Percentiles rank a stretch among this genome's conserved stretches.
phyloP scores from a whole-genome alignment of 2,329 filamentous ascomycete genomes.

The Phialophora tarda region DNA sequence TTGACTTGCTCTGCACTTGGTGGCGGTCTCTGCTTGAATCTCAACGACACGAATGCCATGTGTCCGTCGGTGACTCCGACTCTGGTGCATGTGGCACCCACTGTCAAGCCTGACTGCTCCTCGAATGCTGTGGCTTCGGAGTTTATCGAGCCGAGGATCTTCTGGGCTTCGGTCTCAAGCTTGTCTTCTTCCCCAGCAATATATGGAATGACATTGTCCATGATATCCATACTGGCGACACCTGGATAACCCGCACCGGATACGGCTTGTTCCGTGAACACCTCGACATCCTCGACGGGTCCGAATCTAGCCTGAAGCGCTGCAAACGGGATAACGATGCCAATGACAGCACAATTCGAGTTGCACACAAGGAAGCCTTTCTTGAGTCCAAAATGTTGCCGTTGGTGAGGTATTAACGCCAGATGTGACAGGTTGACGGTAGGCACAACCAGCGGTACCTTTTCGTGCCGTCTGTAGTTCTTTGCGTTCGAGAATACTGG shows the following conservation, averaged over 20 bases:
- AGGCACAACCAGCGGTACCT: constrained; percentile 91
- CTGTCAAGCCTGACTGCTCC: constrained; percentile 73
- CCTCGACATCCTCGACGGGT: constrained; percentile 73
- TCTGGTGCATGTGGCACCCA: constrained; percentile 88
- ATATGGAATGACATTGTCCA: constrained; percentile 95
- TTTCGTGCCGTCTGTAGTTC: constrained; percentile 89
- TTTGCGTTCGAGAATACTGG: constrained; percentile 97
- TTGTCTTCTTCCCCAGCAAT: constrained; percentile 96
- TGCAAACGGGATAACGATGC: constrained; percentile 91
- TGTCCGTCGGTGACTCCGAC: constrained; percentile 96
- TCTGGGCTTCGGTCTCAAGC: constrained; percentile 90
- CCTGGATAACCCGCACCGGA: constrained; percentile 76
- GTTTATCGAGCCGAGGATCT: constrained; percentile 84
- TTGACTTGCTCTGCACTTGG: constrained; percentile 78
- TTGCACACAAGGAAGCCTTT: constrained; percentile 97
- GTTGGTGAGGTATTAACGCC: constrained; percentile 86
- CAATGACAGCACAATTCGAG: constrained; percentile 97
- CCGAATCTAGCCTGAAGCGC: constrained; percentile 87
- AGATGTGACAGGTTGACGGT: constrained; percentile 92
- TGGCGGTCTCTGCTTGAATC: constrained; percentile 75
- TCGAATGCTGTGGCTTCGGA: constrained; percentile 73
- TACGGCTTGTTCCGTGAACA: constrained; percentile 94
- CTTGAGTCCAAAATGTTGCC: constrained; percentile 70
- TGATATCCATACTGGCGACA: constrained; percentile 90
- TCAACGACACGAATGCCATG: constrained; percentile 88